Base-by-base conservation (phyloP, 208 protist species). In the Trypanosoma rangeli region DNA sequence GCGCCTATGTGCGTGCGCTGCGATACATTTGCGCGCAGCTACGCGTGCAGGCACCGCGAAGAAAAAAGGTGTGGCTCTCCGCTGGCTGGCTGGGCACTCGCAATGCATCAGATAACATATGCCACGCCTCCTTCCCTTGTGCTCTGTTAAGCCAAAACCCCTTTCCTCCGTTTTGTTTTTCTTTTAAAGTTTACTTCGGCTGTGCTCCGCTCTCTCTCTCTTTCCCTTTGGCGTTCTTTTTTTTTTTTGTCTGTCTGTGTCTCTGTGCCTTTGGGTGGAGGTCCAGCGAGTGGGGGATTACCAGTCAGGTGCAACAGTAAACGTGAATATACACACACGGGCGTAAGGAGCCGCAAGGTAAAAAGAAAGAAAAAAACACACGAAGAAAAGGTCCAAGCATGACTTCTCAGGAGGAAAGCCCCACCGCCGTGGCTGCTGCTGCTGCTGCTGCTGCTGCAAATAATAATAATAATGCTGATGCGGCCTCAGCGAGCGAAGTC, bases 191-290 rank as follows among this genome's bases (percentile, higher is more conserved):
- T n/a, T n/a, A n/a, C n/a, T n/a, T n/a, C n/a, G n/a, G n/a, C n/a
- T n/a, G n/a, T n/a, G n/a, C n/a, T n/a, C n/a, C n/a, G n/a, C n/a
- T n/a, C n/a, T n/a, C n/a, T n/a, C n/a, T n/a, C n/a, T 79, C 20
- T 64, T 75, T 78, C 70, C 58, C 68, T 61, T 73, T 54, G 44
- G 54, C 63, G 54, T 71, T 64, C 8, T 9, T 67, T 26, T 22
- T 67, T 71, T 53, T 74, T 58, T 79, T 58, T 77, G 73, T 76
- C 66, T 79, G 37, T 62, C 42, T 57, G 31, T 69, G 50, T 57
- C 9, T 60, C 26, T 31, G 46, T 66, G 8, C 15, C n/a, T 54
- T 15, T 5, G 22, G 26, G 31, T 10, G 22, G 15, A 16, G 46
- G 4, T 22, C 4, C 20, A 22, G 20, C 4, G 20, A 50, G 46